A percentile compares a stretch with the other conserved stretches of the same genome.
Conservation (phyloP, 176 grass and related monocot genomes). For the Thinopyrum elongatum region DNA sequence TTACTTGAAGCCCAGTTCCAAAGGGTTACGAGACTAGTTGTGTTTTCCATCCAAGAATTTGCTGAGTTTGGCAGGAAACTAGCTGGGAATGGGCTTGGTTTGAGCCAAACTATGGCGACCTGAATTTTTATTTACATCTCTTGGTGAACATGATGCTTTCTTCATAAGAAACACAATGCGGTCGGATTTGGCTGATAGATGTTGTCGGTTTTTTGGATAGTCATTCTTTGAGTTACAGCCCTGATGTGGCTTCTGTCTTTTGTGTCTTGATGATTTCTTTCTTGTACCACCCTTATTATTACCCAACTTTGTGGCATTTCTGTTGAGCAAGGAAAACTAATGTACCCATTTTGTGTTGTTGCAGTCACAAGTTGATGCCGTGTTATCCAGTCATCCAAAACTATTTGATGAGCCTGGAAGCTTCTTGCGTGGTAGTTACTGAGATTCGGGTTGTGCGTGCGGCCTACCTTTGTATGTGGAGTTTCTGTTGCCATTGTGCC, state of each 20-base stretch:
- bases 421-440: background rate
- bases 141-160: background rate
- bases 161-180: background rate
- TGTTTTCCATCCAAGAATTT: background rate
- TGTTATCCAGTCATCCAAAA: background rate
- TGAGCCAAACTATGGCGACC: background rate
- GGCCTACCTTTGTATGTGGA: background rate
- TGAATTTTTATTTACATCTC: background rate
- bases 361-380: background rate
- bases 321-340: background rate
- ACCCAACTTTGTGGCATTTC: background rate
- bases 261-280: background rate
- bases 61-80: background rate
- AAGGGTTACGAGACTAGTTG: background rate
- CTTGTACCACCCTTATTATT: background rate
- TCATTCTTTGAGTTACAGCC: background rate
- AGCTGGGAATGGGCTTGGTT: background rate
- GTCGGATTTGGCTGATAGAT: background rate
- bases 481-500: background rate
- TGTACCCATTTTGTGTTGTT: background rate
- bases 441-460: background rate
- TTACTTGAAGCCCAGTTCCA: background rate
- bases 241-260: background rate
- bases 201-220: background rate
- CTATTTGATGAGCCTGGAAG: background rate